Evolutionary conservation across 352 stramenopile genomes (phyloP), one percentile per base, ranked within the genome.

Genomic region (Phytophthora foliorum): DNA sequence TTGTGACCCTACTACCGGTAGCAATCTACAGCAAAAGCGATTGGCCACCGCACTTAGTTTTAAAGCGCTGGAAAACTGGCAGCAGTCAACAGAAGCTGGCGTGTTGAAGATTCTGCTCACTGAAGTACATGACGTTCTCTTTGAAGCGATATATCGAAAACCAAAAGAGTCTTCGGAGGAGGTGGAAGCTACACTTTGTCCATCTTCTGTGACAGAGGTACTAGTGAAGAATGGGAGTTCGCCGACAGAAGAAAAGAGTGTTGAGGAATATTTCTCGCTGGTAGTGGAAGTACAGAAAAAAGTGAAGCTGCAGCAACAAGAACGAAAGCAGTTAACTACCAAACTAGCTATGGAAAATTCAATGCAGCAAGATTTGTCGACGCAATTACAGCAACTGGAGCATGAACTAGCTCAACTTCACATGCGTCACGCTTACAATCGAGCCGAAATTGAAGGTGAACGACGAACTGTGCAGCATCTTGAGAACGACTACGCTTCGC

Each of bases 301-400:
- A 22, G 7, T 75, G 24, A 63, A 63, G 21, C 11, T 63, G n/a
- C 50, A 73, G 10, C 45, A 65, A 16, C 29, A 69, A 27, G 63
- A 70, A 44, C 69, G 63, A 31, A 59, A 63, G 9, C 44, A 34
- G 14, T 19, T 77, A 6, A 46, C 34, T 1, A 79, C 72, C 0
- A 68, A 83, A 29, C 34, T 90, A 9, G 48, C 57, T 1, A 89
- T 91, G 83, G 83, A 90, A 51, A 57, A 77, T 4, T 52, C 77
- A 3, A 53, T 91, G 14, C 65, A 81, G 31, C 21, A 58, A 22
- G 80, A 92, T 29, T 71, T 92, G 8, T 49, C 52, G 0, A 36
- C 19, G 0, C 71, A 76, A 6, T 49, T 88, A 1, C 39, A 67
- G n/a, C 60, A 74, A 38, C 44, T 92, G 4, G 73, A 85, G 7